Conservation (phyloP, 1,284 basidiomycete species). For the Erythrobasidium hasegawianum region DNA sequence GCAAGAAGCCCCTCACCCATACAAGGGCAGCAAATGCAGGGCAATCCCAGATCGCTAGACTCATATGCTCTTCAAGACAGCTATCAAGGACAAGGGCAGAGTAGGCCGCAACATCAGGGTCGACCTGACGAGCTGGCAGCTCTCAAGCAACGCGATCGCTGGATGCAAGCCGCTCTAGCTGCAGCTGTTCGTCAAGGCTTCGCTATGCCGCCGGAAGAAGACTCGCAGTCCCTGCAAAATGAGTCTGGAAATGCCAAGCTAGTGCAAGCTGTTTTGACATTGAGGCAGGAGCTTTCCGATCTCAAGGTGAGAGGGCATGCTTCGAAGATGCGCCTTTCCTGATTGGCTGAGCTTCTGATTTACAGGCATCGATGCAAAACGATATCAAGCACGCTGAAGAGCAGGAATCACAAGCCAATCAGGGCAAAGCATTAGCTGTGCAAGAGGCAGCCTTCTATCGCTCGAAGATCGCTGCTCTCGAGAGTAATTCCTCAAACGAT, state of each 20-base stretch:
- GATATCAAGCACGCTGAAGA: conserved; percentile 74
- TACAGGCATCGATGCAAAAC: conserved; percentile 64
- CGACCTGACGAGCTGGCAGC: neutral
- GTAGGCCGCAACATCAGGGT: neutral
- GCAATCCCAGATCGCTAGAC: conserved; percentile 12
- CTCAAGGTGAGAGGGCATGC: conserved; percentile 67
- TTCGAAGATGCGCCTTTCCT: no score
- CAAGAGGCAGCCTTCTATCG: conserved; percentile 97
- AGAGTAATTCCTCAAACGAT: conserved; percentile 66
- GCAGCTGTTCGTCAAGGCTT: conserved; percentile 40
- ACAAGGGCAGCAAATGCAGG: neutral
- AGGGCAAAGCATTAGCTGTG: conserved; percentile 69
- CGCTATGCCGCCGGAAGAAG: conserved; percentile 32
- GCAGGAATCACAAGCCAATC: conserved; percentile 73
- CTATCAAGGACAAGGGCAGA: neutral
- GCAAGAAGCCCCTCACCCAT: conserved; percentile 29
- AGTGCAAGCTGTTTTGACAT: conserved; percentile 68
- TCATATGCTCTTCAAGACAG: conserved; percentile 9
- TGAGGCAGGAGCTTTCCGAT: conserved; percentile 84
- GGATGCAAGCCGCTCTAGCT: conserved; percentile 42
- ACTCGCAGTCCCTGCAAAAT: conserved; percentile 31
- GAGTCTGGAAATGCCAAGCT: conserved; percentile 55
- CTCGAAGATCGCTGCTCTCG: conserved; percentile 82
- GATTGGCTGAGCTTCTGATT: conserved; percentile 20
- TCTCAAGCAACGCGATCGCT: conserved; percentile 22